Conservation (phyloP, 2,329 filamentous ascomycete species). For the Cytospora mali region DNA sequence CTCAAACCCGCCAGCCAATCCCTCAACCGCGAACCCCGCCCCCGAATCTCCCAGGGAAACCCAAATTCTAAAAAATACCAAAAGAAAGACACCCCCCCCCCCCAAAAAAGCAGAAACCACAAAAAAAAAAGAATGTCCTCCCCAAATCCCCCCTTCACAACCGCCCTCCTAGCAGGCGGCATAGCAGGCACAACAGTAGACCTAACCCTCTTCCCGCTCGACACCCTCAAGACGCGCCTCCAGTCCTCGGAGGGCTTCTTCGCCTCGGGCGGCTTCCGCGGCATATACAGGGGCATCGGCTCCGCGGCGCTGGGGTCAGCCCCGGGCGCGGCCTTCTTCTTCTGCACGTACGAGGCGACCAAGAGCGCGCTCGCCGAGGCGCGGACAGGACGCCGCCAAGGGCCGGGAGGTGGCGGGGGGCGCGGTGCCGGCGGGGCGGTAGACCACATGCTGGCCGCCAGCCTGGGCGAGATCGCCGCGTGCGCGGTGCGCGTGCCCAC, state of each 20-base stretch:
- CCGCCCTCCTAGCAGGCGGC: constrained; percentile 76
- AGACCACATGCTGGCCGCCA: constrained; percentile 82
- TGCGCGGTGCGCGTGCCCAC: constrained; percentile 92
- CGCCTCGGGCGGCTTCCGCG: constrained; percentile 81
- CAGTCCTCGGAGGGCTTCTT: constrained; percentile 81
- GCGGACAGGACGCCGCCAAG: background rate
- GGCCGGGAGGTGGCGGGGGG: background rate
- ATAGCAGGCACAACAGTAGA: constrained; percentile 95
- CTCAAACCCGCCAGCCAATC: background rate
- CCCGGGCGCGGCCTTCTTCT: constrained; percentile 94
- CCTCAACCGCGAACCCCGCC: background rate
- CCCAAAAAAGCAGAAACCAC: background rate
- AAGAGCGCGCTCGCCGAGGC: constrained; percentile 55
- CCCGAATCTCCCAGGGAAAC: no score
- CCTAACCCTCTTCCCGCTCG: constrained; percentile 94
- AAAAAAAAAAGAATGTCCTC: constrained; percentile 21
- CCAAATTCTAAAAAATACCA: no score
- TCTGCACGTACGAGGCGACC: constrained; percentile 85
- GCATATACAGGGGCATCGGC: constrained; percentile 91
- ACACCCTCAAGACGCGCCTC: constrained; percentile 97
- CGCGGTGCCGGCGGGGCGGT: constrained; percentile 33
- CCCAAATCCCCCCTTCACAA: constrained; percentile 53
- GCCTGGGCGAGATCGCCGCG: constrained; percentile 84
- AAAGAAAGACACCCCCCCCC: no score
- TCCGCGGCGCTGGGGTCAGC: constrained; percentile 88